A percentile compares a stretch with the other conserved stretches of the same genome.
Evolutionary conservation across 2,329 filamentous ascomycete species (phyloP).

Genomic region (Calycina herbarum): DNA sequence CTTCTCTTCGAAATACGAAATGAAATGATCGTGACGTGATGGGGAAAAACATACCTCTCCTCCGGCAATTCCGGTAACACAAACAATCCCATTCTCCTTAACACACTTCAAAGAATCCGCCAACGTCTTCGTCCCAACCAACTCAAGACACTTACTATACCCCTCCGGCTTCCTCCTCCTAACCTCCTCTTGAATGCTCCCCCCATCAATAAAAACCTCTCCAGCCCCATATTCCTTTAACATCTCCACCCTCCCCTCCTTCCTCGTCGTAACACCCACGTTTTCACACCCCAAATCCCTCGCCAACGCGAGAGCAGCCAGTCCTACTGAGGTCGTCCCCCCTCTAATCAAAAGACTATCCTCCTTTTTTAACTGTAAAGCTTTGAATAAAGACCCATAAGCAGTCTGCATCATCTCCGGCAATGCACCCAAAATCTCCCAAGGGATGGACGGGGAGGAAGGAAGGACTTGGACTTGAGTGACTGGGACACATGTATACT

Average conservation of each 20-base stretch:
- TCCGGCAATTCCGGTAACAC: slow-evolving; percentile 43
- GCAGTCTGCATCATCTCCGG: slow-evolving; percentile 54
- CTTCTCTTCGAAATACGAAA: too few relatives aligned
- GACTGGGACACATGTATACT: slow-evolving; percentile 47
- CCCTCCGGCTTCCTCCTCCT: slow-evolving; percentile 26
- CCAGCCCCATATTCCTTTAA: slow-evolving; percentile 44
- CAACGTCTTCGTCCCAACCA: slow-evolving; percentile 46
- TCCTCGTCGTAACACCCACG: slow-evolving; percentile 45
- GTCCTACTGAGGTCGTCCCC: slow-evolving; percentile 48
- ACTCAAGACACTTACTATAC: slow-evolving; percentile 48
- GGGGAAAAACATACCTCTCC: background rate
- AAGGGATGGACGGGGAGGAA: slow-evolving; percentile 38
- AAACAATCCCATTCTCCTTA: slow-evolving; percentile 43
- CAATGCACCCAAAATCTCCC: slow-evolving; percentile 47
- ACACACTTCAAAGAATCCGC: slow-evolving; percentile 46
- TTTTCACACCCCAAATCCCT: slow-evolving; percentile 40
- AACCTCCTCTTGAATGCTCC: slow-evolving; percentile 41
- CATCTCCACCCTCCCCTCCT: slow-evolving; percentile 39
- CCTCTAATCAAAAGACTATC: slow-evolving; percentile 50
- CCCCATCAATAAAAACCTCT: slow-evolving; percentile 46
- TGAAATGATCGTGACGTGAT: too few relatives aligned
- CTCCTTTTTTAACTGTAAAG: slow-evolving; percentile 41
- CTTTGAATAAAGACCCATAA: slow-evolving; percentile 45
- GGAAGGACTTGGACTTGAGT: slow-evolving; percentile 42
- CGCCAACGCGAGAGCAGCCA: slow-evolving; percentile 48